Base-by-base conservation (phyloP, 129 eudicot genomes). In the Rutidosis leptorrhynchoides region DNA sequence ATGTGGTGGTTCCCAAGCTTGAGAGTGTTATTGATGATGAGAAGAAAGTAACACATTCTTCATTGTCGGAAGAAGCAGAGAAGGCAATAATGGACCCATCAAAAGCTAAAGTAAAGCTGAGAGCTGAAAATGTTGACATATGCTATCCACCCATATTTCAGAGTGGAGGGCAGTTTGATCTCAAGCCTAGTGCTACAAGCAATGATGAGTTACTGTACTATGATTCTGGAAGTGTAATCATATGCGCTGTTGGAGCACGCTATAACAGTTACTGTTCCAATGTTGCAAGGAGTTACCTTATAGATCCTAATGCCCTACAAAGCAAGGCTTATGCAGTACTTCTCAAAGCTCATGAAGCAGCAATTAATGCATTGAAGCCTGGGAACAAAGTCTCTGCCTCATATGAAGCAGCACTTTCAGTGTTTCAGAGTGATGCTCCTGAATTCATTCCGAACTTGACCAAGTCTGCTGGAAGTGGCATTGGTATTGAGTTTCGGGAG, bases 111-210 rank as follows among this genome's bases (percentile, higher is more conserved):
- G 80, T 79, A 69, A 82, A 85, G 72, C 66, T 85, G 67, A 85
- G 71, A 73, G 85, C 87, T 1, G 85, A 82, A 2, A 82, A 82
- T 71, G 88, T 85, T 11, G 88, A 82, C 64, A 85, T 85, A 24
- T 85, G 92, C 60, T 85, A 85, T 68, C 92, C 92, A 42, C 92
- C 92, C 0, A 85, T 85, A 7, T 79, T 85, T 64, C 92, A 80
- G 42, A 74, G 75, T 15, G 71, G 69, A n/a, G 82, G 84, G 23
- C 63, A 79, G 22, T 83, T 83, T 73, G 84, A 83, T 79, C 63
- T 83, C 54, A 71, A 67, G 67, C 84, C 87, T 7, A 79, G 77
- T 68, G 87, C 84, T 49, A 20, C 77, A 20, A 83, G 84, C 46
- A 78, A 83, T 22, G 84, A 76, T 72, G 74, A 79, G 6, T 6